Base-by-base conservation (phyloP, 805 yeast species). In the Metschnikowia henanensis region DNA sequence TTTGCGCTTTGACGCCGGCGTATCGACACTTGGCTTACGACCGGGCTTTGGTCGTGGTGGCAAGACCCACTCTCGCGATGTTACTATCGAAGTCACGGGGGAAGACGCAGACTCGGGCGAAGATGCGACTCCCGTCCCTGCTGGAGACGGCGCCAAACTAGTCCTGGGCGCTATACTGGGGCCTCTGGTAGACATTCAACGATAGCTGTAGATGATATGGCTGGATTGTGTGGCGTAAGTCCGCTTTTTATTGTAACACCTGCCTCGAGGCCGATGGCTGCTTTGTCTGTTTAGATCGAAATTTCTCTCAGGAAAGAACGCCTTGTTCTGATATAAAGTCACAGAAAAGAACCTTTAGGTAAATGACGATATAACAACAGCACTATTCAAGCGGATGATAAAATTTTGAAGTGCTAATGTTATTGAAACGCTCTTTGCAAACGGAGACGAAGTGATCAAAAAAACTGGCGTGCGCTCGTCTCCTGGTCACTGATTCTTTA, bases 1-100 rank as follows among this genome's bases (percentile, higher is more conserved):
- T 64, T 88, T 88, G 41, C 96, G 70, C 62, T 87, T 87, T 18
- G 84, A 80, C 0, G 91, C 90, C 0, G 96, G 95, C 0, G 91
- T 79, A 52, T 88, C 96, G 4, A 77, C 75, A 50, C 81, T 70
- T 13, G 85, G 85, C 61, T 81, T 81, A 21, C 76, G 54, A 3
- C 82, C 83, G 0, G 84, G 84, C 53, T 79, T 77, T 4, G 83
- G 84, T 43, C 84, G 62, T 6, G 84, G 83, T 5, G 84, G 84
- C 33, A 79, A 60, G 12, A 77, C 75, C 83, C 84, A 79, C 47
- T 76, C 81, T 38, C 70, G 76, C 8, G 81, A 75, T 2, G 85
- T 79, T 47, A 76, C 75, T 19, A 81, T 81, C 53, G 73, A 75
- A 5, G 81, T 75, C 30, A 55, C 48, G 6, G 53, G 48, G 8